phyloP scores from a whole-genome alignment of 768 basidiomycete genomes.

The Pleurotus sapidus region DNA sequence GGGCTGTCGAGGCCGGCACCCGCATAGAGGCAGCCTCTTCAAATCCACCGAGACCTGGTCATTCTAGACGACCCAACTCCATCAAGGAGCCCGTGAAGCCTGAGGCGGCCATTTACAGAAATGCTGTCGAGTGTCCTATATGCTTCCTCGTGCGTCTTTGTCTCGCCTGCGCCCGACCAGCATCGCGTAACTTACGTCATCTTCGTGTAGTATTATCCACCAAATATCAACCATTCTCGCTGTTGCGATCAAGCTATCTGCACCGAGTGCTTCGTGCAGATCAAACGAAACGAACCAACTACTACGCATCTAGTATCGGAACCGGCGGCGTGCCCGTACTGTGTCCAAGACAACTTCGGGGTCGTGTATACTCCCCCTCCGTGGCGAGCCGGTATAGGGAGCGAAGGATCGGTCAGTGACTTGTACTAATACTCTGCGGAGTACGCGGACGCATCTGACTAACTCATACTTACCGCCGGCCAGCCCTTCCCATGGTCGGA shows the following conservation, averaged over 20 bases:
- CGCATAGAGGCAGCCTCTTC: conserved; percentile 41
- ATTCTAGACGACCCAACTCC: conserved; percentile 50
- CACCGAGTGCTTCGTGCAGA: conserved; percentile 99
- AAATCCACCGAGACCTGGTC: conserved; percentile 32
- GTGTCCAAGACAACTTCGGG: conserved; percentile 97
- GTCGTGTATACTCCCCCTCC: conserved; percentile 80
- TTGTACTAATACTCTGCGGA: conserved; percentile 5
- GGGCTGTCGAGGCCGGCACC: conserved; percentile 34
- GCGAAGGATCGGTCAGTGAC: conserved; percentile 62
- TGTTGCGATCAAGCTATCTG: conserved; percentile 99
- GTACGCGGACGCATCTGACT: conserved; percentile 4
- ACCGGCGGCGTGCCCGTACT: conserved; percentile 96
- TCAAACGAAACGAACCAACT: conserved; percentile 94
- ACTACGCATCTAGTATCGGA: conserved; percentile 95
- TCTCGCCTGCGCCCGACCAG: conserved; percentile 8
- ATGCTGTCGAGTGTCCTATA: conserved; percentile 93
- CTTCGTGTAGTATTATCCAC: conserved; percentile 82
- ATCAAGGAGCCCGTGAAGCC: conserved; percentile 65
- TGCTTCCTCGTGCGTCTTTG: conserved; percentile 83
- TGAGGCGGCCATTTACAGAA: conserved; percentile 80
- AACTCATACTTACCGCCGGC: conserved; percentile 23
- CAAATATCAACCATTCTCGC: conserved; percentile 94
- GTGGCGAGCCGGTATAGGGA: conserved; percentile 80
- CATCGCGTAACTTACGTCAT: conserved; percentile 21
- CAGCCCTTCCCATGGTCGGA: conserved; percentile 42